A percentile compares a stretch with the other conserved stretches of the same genome.
Conservation (phyloP, 495 filamentous ascomycete genomes). For the Xylaria sp. region DNA sequence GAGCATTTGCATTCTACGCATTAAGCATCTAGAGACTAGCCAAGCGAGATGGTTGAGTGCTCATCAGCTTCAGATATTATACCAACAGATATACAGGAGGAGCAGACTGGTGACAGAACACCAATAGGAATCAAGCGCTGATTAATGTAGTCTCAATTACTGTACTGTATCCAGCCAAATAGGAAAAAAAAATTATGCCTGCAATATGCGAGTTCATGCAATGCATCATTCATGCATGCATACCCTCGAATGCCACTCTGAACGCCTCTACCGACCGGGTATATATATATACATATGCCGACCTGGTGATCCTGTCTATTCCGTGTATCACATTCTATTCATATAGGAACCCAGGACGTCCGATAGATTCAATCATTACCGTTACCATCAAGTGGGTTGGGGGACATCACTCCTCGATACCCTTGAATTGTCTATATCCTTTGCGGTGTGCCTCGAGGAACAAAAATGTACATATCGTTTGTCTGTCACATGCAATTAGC, state of each 20-base stretch:
- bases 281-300: conserved; percentile 5
- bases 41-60: not conserved
- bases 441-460: conserved; percentile 94
- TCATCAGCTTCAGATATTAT: not conserved
- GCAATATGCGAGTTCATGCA: not conserved
- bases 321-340: conserved; percentile 15
- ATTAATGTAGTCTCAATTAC: not conserved
- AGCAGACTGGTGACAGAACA: not conserved
- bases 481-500: conserved; percentile 45
- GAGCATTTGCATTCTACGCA: conserved; percentile 22
- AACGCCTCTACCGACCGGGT: conserved; percentile 14
- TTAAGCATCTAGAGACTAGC: not conserved
- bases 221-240: not conserved
- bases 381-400: conserved; percentile 8
- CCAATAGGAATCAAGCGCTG: not conserved
- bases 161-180: not conserved
- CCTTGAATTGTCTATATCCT: conserved; percentile 61
- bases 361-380: conserved; percentile 4
- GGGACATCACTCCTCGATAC: conserved; percentile 47
- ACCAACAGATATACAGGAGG: not conserved
- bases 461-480: conserved; percentile 94
- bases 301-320: conserved; percentile 6
- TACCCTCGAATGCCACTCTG: not conserved
- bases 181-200: not conserved
- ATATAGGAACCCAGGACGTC: conserved; percentile 8